These are phyloP conservation scores for Annulohypoxylon truncatum DNA, from an alignment of 2,329 filamentous ascomycete species.

Conservation along the genomic window DNA sequence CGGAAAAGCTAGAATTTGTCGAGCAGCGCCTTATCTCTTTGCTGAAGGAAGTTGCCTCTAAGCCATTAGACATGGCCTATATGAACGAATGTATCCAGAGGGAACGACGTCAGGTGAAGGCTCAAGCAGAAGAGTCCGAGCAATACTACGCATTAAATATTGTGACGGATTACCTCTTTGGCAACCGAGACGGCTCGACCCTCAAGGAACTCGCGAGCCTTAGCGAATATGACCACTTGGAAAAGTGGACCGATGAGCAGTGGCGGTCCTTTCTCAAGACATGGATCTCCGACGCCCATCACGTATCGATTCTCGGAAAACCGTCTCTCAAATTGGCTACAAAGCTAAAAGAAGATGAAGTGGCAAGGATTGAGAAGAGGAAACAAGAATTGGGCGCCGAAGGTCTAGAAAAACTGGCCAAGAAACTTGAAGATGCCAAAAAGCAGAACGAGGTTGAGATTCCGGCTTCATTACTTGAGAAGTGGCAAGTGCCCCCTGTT, in stretches of 20 bases:
- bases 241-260: slow-evolving; percentile 82
- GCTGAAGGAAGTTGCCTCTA: slow-evolving; percentile 81
- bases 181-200: slow-evolving; percentile 83
- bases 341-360: slow-evolving; percentile 84
- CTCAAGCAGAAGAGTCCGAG: slow-evolving; percentile 82
- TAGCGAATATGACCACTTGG: slow-evolving; percentile 73
- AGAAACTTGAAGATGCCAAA: slow-evolving; percentile 85
- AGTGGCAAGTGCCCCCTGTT: slow-evolving; percentile 83
- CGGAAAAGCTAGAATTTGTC: slow-evolving; percentile 83
- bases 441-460: slow-evolving; percentile 89
- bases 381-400: slow-evolving; percentile 84
- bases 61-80: slow-evolving; percentile 89
- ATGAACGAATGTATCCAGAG: slow-evolving; percentile 87
- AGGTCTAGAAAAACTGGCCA: slow-evolving; percentile 78
- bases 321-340: slow-evolving; percentile 84
- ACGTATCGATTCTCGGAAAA: slow-evolving; percentile 88
- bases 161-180: slow-evolving; percentile 93
- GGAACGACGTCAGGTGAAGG: slow-evolving; percentile 84
- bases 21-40: slow-evolving; percentile 88
- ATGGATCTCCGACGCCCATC: slow-evolving; percentile 86
- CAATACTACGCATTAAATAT: slow-evolving; percentile 86
- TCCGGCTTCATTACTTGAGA: slow-evolving; percentile 81
- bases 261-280: slow-evolving; percentile 86
- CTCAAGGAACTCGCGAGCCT: slow-evolving; percentile 69
- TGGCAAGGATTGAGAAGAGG: slow-evolving; percentile 80